Evolutionary conservation across 108 stramenopile species (phyloP).

Genomic region (Seminavis robusta): DNA sequence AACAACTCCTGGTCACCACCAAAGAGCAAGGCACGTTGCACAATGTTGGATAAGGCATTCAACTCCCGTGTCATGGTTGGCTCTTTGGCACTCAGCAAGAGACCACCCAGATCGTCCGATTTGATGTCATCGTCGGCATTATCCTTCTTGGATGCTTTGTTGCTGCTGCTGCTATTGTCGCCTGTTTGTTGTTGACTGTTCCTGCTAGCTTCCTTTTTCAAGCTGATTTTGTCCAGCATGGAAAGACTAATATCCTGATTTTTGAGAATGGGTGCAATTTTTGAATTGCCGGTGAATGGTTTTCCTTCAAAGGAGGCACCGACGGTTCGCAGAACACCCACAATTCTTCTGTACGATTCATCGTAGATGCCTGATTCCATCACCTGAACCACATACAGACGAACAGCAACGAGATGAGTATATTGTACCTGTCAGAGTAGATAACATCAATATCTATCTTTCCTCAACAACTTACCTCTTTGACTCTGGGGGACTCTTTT

Average conservation of each 20-base stretch:
- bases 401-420: no score
- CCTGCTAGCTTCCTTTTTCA: constrained; percentile 12
- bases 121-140: constrained; percentile 11
- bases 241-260: constrained; percentile 84
- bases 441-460: no score
- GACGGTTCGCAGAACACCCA: constrained; percentile 71
- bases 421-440: no score
- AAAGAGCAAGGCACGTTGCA: constrained; percentile 68
- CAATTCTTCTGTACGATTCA: constrained; percentile 60
- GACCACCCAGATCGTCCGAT: constrained; percentile 58
- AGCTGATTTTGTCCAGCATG: constrained; percentile 69
- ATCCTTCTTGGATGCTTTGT: constrained; percentile 19
- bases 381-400: no score
- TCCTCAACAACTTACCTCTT: constrained; percentile 37
- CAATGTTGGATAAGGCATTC: constrained; percentile 81
- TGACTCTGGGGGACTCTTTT: constrained; percentile 63
- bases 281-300: constrained; percentile 25
- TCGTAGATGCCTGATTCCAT: constrained; percentile 58
- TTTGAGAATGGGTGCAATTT: constrained; percentile 54
- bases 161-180: constrained; percentile 16
- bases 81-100: constrained; percentile 71
- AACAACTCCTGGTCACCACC: constrained; percentile 82
- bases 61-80: constrained; percentile 85
- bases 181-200: neutral
- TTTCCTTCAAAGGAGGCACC: constrained; percentile 55